These are phyloP conservation scores for Eutypella sp. DNA, from an alignment of 2,329 filamentous ascomycete genomes.

Conservation along the genomic window DNA sequence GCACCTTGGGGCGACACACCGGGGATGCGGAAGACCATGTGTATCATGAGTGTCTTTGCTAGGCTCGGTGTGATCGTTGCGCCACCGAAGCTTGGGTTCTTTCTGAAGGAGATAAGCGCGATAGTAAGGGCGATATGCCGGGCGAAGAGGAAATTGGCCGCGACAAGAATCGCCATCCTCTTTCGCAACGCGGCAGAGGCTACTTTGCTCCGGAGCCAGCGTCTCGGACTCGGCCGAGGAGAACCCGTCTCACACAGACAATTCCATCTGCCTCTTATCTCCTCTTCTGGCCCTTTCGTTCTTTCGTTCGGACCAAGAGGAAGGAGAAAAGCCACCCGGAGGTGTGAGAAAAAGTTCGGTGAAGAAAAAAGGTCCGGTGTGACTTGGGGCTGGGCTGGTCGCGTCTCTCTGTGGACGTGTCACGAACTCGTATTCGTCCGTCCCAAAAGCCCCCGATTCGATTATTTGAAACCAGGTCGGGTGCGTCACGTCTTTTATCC, in stretches of 20 bases:
- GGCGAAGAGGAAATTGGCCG: constrained; percentile 13
- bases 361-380: constrained; percentile 15
- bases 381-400: constrained; percentile 43
- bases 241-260: constrained; percentile 28
- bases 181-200: constrained; percentile 31
- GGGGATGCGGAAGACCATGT: constrained; percentile 4
- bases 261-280: constrained; percentile 22
- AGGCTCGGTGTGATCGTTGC: constrained; percentile 4
- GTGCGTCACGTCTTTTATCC: constrained; percentile 1
- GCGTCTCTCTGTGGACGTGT: constrained; percentile 38
- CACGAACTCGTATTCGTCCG: constrained; percentile 20
- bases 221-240: constrained; percentile 52
- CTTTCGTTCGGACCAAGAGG: too few relatives aligned
- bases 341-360: constrained; percentile 24
- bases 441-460: constrained; percentile 32
- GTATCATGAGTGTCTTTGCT: constrained; percentile 1
- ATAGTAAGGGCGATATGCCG: constrained; percentile 46
- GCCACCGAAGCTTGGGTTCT: constrained; percentile 35
- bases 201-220: constrained; percentile 55
- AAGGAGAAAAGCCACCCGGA: constrained; percentile 18
- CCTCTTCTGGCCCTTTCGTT: constrained; percentile 9
- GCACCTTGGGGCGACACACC: constrained; percentile 11
- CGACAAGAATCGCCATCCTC: constrained; percentile 8
- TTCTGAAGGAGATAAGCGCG: constrained; percentile 56
- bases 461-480: constrained; percentile 22